These are phyloP conservation scores for Rubia tinctorum DNA, from an alignment of 305 asterid species.

Conservation along the genomic window DNA sequence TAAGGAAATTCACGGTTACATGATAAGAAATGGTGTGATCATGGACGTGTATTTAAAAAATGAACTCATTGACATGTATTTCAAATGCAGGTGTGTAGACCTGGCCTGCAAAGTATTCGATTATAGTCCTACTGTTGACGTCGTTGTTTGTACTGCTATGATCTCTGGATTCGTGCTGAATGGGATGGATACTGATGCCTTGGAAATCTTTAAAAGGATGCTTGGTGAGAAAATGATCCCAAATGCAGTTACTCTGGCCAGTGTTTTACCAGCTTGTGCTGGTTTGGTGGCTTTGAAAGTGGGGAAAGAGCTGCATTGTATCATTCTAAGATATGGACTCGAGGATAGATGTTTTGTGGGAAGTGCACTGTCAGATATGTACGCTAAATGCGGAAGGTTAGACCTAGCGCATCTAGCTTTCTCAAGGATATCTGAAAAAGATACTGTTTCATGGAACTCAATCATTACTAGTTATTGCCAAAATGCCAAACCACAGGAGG, in stretches of 20 bases:
- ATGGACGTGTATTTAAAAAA: conserved; percentile 74
- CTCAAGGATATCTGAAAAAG: conserved; percentile 48
- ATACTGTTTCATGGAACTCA: conserved; percentile 78
- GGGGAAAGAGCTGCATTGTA: conserved; percentile 75
- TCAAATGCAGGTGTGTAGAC: conserved; percentile 61
- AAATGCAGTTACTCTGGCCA: conserved; percentile 77
- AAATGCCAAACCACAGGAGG: conserved; percentile 64
- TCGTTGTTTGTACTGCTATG: conserved; percentile 77
- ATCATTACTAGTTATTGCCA: conserved; percentile 68
- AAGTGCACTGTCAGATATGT: conserved; percentile 79
- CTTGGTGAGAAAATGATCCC: conserved; percentile 56
- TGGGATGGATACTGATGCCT: conserved; percentile 61
- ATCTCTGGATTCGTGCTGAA: conserved; percentile 74
- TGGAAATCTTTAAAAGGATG: conserved; percentile 51
- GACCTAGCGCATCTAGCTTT: conserved; percentile 58
- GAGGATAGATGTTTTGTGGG: conserved; percentile 62
- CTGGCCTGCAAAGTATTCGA: conserved; percentile 55
- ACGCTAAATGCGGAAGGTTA: conserved; percentile 77
- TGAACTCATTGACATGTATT: conserved; percentile 75
- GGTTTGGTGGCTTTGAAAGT: conserved; percentile 48
- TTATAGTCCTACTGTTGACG: conserved; percentile 45
- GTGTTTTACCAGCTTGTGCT: conserved; percentile 83
- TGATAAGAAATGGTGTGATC: conserved; percentile 46
- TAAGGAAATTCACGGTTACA: conserved; percentile 67
- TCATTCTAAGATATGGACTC: conserved; percentile 45